phyloP scores from a whole-genome alignment of 2,329 filamentous ascomycete species.

The Hymenoscyphus linearis region DNA sequence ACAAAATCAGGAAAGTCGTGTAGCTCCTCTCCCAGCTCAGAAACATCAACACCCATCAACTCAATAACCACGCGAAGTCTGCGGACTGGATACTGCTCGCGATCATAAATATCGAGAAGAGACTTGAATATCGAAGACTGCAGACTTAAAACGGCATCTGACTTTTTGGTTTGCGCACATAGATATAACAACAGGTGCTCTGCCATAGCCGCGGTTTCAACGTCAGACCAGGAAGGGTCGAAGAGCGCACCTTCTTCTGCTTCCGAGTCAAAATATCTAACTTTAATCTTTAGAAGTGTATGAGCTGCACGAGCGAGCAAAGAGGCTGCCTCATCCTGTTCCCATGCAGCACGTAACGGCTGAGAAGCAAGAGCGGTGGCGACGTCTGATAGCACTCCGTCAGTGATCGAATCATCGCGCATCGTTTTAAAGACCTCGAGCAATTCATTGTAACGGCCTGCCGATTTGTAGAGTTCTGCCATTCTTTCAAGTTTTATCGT shows the following conservation, averaged over 20 bases:
- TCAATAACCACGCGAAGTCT: slow-evolving; percentile 26
- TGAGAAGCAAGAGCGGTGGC: slow-evolving; percentile 43
- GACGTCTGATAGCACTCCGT: slow-evolving; percentile 52
- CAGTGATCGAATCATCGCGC: slow-evolving; percentile 55
- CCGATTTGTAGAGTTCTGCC: slow-evolving; percentile 52
- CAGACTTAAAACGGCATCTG: slow-evolving; percentile 12
- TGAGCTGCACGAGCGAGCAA: slow-evolving; percentile 54
- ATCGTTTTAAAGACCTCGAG: slow-evolving; percentile 54
- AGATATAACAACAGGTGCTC: slow-evolving; percentile 53
- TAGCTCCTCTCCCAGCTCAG: slow-evolving; percentile 13
- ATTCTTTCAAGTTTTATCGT: slow-evolving; percentile 61
- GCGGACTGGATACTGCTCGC: slow-evolving; percentile 27
- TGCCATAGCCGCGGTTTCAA: slow-evolving; percentile 52
- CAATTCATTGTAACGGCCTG: slow-evolving; percentile 51
- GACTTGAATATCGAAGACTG: slow-evolving; percentile 21
- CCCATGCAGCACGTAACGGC: slow-evolving; percentile 50
- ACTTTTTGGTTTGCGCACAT: slow-evolving; percentile 18
- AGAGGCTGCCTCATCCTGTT: slow-evolving; percentile 42
- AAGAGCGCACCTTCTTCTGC: slow-evolving; percentile 36
- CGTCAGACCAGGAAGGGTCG: slow-evolving; percentile 33
- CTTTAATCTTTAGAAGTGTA: slow-evolving; percentile 54
- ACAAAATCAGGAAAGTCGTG: slow-evolving; percentile 1
- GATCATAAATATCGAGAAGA: slow-evolving; percentile 26
- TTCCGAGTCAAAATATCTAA: slow-evolving; percentile 52
- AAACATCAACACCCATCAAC: slow-evolving; percentile 19